These are phyloP conservation scores for Gossypium lobatum DNA, from an alignment of 441 rosid species.

Conservation along the genomic window DNA sequence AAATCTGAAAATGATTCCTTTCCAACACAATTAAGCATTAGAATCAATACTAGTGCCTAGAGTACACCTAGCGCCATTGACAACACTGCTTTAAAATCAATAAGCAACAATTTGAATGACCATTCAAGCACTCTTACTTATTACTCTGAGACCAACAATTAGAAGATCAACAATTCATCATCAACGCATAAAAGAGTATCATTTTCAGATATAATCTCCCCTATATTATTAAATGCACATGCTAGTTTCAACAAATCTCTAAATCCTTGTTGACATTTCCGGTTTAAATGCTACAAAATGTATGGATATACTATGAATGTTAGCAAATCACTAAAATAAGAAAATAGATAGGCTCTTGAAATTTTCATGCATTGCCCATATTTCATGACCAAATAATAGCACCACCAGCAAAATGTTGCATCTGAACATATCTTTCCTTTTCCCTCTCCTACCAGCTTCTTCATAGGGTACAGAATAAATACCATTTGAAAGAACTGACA, in stretches of 20 bases:
- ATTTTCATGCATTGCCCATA: neutral
- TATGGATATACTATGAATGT: neutral
- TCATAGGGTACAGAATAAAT: neutral
- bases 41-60: neutral
- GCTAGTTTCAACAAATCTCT: neutral
- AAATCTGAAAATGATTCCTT: neutral
- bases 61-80: neutral
- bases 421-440: neutral
- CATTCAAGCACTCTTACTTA: neutral
- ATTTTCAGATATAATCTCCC: neutral
- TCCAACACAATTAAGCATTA: neutral
- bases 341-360: neutral
- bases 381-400: neutral
- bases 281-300: neutral
- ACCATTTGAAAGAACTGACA: neutral
- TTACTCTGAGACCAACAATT: neutral
- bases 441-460: neutral
- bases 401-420: neutral
- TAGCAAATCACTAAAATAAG: neutral
- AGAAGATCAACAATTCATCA: neutral
- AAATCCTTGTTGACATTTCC: neutral
- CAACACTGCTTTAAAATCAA: neutral
- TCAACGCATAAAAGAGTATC: neutral
- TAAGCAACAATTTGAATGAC: neutral
- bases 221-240: neutral